Evolutionary conservation across 345 rosid genomes (phyloP), one percentile per base, ranked within the genome.

Genomic region (Erysimum cheiranthoides): DNA sequence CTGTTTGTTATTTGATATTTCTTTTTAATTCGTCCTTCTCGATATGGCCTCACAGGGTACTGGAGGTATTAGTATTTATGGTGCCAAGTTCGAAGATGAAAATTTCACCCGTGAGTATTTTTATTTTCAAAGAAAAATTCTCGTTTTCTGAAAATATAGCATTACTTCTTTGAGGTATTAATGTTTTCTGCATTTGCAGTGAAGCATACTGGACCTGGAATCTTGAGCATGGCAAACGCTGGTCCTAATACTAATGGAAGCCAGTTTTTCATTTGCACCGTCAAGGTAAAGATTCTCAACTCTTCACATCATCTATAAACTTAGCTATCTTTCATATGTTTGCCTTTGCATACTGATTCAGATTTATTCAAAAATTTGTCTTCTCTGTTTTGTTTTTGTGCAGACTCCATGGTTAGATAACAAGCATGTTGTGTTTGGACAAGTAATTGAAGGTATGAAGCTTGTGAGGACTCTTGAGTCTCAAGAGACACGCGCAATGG

Each of bases 211-310:
- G 97, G 93, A 78, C 92, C 97, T 32, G 96, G 95, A 71, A 84
- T 90, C 14, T 70, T 92, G 80, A 94, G 97, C 82, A 94, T 94
- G 97, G 98, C 98, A 16, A 94, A 90, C 68, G 93, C 96, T 51
- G 95, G 98, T 67, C 97, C 98, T 30, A 82, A 90, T 53, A 94
- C 98, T 52, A 94, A 92, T 46, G 96, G 98, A 36, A 90, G 96
- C 82, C 98, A 94, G 68, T 92, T 94, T 81, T 91, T 94, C 85
- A 86, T 92, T 76, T 92, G 95, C 75, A 90, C 98, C 5, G 86
- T 94, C 21, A 85, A 86, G 91, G 98, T 94, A 42, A 70, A 61
- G 28, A 21, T 9, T 59, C 65, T 12, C 39, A 46, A 61, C 68
- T 60, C 47, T 54, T 71, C 36, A 50, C 8, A 31, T 46, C 6